Evolutionary conservation across 352 stramenopile genomes (phyloP).

Genomic region (Globisporangium ultimum): DNA sequence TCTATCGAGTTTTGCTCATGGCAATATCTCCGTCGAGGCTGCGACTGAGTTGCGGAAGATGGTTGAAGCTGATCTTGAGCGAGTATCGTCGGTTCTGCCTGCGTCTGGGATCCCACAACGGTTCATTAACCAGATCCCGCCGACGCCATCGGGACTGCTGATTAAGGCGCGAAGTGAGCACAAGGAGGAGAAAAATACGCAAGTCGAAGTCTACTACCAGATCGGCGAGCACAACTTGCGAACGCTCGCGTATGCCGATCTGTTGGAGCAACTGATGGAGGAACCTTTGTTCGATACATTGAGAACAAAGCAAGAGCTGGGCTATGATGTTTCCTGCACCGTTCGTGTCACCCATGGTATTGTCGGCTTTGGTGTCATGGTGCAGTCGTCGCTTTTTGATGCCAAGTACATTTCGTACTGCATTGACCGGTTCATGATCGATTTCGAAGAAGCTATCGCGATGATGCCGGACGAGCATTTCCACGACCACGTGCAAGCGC

Average conservation of each 20-base stretch:
- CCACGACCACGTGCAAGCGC: conserved; percentile 72
- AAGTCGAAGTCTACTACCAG: conserved; percentile 87
- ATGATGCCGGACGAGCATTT: conserved; percentile 72
- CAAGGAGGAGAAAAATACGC: conserved; percentile 74
- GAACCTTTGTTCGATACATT: conserved; percentile 87
- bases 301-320: conserved; percentile 86
- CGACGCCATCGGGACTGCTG: conserved; percentile 37
- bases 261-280: conserved; percentile 88
- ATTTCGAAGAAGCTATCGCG: conserved; percentile 74
- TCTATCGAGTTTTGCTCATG: conserved; percentile 66
- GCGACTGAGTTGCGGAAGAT: conserved; percentile 32
- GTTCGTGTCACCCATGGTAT: conserved; percentile 80
- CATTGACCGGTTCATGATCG: conserved; percentile 69
- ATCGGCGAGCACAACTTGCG: conserved; percentile 66
- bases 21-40: conserved; percentile 46
- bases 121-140: conserved; percentile 55
- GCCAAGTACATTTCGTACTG: conserved; percentile 59
- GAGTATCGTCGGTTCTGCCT: conserved; percentile 25
- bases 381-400: conserved; percentile 77
- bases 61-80: conserved; percentile 42
- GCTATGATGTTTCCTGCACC: conserved; percentile 88
- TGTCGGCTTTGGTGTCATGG: conserved; percentile 78
- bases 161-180: conserved; percentile 68
- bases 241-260: conserved; percentile 66
- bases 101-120: conserved; percentile 33